phyloP scores from a whole-genome alignment of 805 yeast species.

The Kurtzmaniella fragi region DNA sequence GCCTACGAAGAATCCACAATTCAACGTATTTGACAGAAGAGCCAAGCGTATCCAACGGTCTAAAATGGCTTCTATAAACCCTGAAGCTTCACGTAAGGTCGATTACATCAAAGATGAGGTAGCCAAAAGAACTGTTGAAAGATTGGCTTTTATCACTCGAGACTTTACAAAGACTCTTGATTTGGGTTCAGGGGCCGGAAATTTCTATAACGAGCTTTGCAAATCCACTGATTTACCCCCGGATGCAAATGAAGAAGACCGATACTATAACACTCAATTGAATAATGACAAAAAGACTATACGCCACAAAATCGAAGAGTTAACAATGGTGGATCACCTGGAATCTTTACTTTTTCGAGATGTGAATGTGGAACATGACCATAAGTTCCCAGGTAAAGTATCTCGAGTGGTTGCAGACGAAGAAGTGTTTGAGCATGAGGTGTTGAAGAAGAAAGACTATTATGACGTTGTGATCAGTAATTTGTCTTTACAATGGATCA shows the following conservation, averaged over 20 bases:
- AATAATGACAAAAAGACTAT: conserved; percentile 52
- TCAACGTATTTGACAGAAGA: conserved; percentile 53
- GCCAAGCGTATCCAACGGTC: conserved; percentile 60
- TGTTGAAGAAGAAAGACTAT: conserved; percentile 29
- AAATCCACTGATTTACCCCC: conserved; percentile 17
- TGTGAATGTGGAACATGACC: conserved; percentile 34
- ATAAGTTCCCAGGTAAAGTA: conserved; percentile 37
- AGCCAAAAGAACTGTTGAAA: conserved; percentile 66
- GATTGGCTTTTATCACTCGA: conserved; percentile 68
- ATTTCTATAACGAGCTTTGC: conserved; percentile 42
- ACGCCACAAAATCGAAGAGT: conserved; percentile 44
- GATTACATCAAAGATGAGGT: conserved; percentile 76
- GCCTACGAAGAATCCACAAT: conserved; percentile 18
- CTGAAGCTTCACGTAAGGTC: conserved; percentile 45
- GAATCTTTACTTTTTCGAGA: conserved; percentile 50
- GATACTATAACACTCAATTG: conserved; percentile 31
- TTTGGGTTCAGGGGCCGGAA: conserved; percentile 72
- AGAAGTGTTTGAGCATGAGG: conserved; percentile 47
- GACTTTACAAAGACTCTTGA: conserved; percentile 59
- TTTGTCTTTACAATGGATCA: conserved; percentile 77
- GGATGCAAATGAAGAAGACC: conserved; percentile 32
- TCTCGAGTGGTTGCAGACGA: conserved; percentile 61
- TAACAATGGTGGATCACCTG: conserved; percentile 67
- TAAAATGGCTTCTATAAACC: conserved; percentile 41
- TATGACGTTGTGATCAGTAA: conserved; percentile 74